Base-by-base conservation (phyloP, 192 early-diverging fungal genomes). In the Coemansia reversa region DNA sequence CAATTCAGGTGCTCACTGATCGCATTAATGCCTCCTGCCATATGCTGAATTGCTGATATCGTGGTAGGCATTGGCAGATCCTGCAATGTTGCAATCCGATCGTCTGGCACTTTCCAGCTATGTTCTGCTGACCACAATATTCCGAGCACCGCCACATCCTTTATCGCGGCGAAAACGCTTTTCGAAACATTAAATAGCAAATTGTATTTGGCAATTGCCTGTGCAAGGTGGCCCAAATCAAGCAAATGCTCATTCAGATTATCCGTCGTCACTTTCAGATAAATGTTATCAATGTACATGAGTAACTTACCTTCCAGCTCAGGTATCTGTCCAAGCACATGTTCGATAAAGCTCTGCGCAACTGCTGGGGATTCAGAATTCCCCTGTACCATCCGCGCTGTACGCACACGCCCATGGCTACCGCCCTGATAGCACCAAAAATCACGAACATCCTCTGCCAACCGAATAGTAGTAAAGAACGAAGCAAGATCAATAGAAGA, bases 321-420 rank as follows among this genome's bases (percentile, higher is more conserved):
- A 19, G 35, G 24, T 0, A 58, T 42, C 2, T 20, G 27, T 9
- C 25, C 3, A 5, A 70, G 29, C 5, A 76, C 24, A 20, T 67
- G 64, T 16, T 20, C 6, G 33, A 70, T 51, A 27, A 59, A 59
- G 4, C 39, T 45, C 24, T 59, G 58, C 23, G 58, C 58, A 63
- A 76, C 66, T 2, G 74, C 67, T 0, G 64, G 74, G 18, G 53
- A 58, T 20, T 70, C 60, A 0, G 28, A 32, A 51, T 70, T 71
- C 1, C 75, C 69, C 47, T 76, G 74, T 0, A 70, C 68, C 52
- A 76, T 55, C 0, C 67, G 56, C 0, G 9, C 22, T 0, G 74
- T 58, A 24, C 42, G 53, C 20, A 76, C 5, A 3, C 19, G 11
- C 12, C 64, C 67, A 5, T 29, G 6, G 0, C 0, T 33, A 0